These are phyloP conservation scores for Coniferiporia weirii DNA, from an alignment of 1,284 basidiomycete species.

Conservation along the genomic window DNA sequence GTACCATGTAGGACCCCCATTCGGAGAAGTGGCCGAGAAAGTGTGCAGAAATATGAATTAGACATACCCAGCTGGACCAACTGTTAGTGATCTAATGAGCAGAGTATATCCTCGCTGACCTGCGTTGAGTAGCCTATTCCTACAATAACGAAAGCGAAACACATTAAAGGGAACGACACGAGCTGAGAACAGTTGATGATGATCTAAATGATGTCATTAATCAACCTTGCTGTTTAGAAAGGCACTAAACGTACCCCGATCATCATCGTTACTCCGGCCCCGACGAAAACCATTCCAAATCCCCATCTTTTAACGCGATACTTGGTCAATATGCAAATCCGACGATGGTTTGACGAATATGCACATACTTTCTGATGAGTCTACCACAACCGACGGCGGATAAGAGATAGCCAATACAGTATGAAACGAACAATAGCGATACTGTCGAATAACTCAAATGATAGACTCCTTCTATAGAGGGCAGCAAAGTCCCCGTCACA, in stretches of 20 bases:
- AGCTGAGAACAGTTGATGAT: constrained; percentile 31
- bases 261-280: constrained; percentile 26
- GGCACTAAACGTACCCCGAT: constrained; percentile 25
- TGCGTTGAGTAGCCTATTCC: constrained; percentile 29
- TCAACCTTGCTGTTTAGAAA: not conserved
- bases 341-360: not conserved
- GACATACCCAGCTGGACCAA: constrained; percentile 26
- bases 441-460: constrained; percentile 27
- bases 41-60: constrained; percentile 29
- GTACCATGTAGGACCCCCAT: constrained; percentile 30
- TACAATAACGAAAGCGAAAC: constrained; percentile 30
- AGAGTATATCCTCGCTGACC: constrained; percentile 17
- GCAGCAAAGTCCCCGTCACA: constrained; percentile 28
- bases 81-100: not conserved
- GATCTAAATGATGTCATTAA: constrained; percentile 22
- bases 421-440: constrained; percentile 27
- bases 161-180: constrained; percentile 28
- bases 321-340: not conserved
- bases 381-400: constrained; percentile 26
- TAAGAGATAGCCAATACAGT: constrained; percentile 28
- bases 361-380: constrained; percentile 22
- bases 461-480: constrained; percentile 27
- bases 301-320: constrained; percentile 12
- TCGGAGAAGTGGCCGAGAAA: constrained; percentile 28
- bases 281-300: constrained; percentile 27